Evolutionary conservation across 108 stramenopile species (phyloP), one percentile per base, ranked within the genome.

Genomic region (Skeletonema marinoi): DNA sequence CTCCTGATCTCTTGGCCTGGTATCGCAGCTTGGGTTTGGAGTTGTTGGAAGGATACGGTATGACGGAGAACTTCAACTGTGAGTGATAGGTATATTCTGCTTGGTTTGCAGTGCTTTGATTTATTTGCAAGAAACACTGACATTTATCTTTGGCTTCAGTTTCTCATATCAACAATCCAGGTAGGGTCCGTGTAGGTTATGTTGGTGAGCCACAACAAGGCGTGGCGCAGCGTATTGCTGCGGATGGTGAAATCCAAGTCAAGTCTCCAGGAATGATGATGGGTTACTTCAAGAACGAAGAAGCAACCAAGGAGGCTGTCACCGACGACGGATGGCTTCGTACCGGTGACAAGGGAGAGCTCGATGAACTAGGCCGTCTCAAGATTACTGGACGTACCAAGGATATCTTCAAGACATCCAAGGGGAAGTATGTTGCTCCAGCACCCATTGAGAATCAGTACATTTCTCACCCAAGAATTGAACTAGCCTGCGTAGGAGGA

Each of bases 41-140:
- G 60, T 74, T 92, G 67, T 60, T 88, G 48, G 92, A 92, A 71
- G 92, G 92, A 33, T 92, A 92, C 77, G 92, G 92, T 19, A 92
- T 92, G 92, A 92, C 92, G 6, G 92, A 92, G 78, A 92, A 92
- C 60, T 92, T 92, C 85, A 92, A 92, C 80, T 92, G 74, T 80
- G 59, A 54, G 73, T 65, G 29, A 0, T 51, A 48, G 1, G 13
- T 50, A 12, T 36, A 36, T 10, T 48, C 32, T 38, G 29, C 32
- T n/a, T 35, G 8, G 9, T 6, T 31, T 48, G n/a, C 48, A 51
- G 3, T 14, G 10, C 56, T 56, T 19, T 51, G 12, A 14, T 17
- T 51, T 19, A 14, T 17, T 21, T 19, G 2, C 4, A 51, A 6
- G 19, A 51, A 6, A 21, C 21, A 6, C 6, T 51, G 13, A 19